Percentiles rank a stretch among this genome's conserved stretches.
These are phyloP conservation scores for Microsporum audouinii DNA, from an alignment of 2,329 filamentous ascomycete genomes.

Conservation along the genomic window DNA sequence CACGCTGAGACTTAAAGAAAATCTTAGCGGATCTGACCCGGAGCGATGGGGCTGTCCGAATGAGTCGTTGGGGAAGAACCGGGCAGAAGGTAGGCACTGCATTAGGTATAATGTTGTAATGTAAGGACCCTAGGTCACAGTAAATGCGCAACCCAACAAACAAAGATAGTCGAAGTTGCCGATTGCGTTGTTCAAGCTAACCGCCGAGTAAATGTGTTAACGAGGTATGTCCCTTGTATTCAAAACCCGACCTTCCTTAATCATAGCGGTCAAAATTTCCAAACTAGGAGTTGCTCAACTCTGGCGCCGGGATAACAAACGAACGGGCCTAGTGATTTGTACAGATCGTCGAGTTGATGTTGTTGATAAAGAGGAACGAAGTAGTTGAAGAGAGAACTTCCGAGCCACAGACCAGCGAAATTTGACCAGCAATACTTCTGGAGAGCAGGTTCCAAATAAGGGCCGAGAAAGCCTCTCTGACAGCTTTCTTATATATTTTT, in stretches of 20 bases:
- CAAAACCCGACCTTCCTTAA: neutral
- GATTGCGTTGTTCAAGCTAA: neutral
- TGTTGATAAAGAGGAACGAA: neutral
- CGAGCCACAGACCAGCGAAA: neutral
- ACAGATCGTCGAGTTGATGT: neutral
- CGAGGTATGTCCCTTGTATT: neutral
- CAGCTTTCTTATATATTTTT: neutral
- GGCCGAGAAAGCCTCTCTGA: neutral
- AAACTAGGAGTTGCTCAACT: neutral
- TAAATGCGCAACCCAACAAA: neutral
- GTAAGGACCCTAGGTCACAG: neutral
- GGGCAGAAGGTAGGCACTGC: constrained; percentile 15
- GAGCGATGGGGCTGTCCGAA: constrained; percentile 17
- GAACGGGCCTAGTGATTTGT: neutral
- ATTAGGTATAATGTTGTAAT: constrained; percentile 10
- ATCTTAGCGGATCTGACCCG: constrained; percentile 19
- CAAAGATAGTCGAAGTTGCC: neutral
- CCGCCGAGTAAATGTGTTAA: neutral
- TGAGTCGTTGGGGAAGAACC: constrained; percentile 13
- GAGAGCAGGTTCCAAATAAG: neutral
- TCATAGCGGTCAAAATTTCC: neutral
- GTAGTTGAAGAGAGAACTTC: neutral
- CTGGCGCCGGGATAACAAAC: neutral
- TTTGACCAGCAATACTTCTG: neutral
- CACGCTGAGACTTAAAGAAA: constrained; percentile 19